These are phyloP conservation scores for Acanthochlamys bracteata DNA, from an alignment of 106 monocot genomes.

Conservation along the genomic window DNA sequence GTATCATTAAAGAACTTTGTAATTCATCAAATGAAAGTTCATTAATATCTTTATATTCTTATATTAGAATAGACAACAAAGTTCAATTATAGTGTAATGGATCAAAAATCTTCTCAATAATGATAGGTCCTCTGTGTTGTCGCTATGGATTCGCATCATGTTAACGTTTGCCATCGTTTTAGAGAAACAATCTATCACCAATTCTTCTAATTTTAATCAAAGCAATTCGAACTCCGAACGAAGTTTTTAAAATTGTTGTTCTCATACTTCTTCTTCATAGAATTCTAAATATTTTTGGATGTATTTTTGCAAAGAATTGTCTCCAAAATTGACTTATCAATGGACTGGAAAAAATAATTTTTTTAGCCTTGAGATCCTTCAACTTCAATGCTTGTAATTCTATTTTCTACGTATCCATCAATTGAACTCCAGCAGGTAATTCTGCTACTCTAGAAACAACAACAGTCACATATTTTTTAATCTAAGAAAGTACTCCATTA, in stretches of 20 bases:
- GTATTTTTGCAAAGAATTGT: constrained; percentile 19
- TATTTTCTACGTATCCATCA: not conserved
- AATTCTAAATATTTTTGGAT: constrained; percentile 23
- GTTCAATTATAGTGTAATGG: constrained; percentile 10
- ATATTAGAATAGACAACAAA: constrained; percentile 16
- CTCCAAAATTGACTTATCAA: constrained; percentile 8
- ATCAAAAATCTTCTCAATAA: constrained; percentile 16
- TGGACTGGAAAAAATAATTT: constrained; percentile 8
- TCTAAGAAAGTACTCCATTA: constrained; percentile 16
- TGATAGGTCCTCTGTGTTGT: constrained; percentile 11
- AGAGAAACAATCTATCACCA: constrained; percentile 1
- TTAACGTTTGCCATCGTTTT: constrained; percentile 6
- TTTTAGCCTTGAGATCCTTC: constrained; percentile 13
- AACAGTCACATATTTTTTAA: constrained; percentile 12
- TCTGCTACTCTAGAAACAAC: not conserved
- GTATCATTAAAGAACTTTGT: constrained; percentile 15
- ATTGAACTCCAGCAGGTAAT: not conserved
- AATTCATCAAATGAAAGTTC: constrained; percentile 18
- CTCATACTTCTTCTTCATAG: constrained; percentile 26
- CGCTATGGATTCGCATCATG: constrained; percentile 9
- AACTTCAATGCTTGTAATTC: constrained; percentile 1
- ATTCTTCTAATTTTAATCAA: constrained; percentile 6
- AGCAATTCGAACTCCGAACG: constrained; percentile 4
- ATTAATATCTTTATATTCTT: constrained; percentile 21
- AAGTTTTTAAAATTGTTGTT: constrained; percentile 13